These are phyloP conservation scores for Phytopythium boreale DNA, from an alignment of 352 stramenopile genomes.

Conservation along the genomic window DNA sequence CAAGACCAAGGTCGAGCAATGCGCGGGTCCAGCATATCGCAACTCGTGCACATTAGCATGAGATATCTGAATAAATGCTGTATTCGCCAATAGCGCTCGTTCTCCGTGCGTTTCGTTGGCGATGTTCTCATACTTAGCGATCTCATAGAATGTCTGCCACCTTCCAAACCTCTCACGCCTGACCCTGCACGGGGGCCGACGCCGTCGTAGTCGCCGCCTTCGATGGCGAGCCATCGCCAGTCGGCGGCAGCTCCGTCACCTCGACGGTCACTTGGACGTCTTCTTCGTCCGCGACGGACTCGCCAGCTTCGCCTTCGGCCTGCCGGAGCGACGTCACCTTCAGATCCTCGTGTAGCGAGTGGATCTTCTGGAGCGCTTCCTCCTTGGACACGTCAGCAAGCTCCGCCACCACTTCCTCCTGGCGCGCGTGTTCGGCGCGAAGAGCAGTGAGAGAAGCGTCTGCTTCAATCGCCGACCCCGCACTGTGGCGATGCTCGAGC, in stretches of 20 bases:
- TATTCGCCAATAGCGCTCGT: not conserved
- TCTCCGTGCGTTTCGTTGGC: not conserved
- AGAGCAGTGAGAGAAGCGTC: conserved; percentile 10
- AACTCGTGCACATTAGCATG: not conserved
- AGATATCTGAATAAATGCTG: not conserved
- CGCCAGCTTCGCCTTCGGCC: not conserved
- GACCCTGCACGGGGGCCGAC: not conserved
- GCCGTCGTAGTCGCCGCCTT: not conserved
- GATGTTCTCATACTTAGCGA: not conserved
- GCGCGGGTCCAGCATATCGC: too few relatives aligned
- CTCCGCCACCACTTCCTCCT: conserved; percentile 16
- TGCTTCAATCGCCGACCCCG: conserved; percentile 11
- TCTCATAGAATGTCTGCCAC: not conserved
- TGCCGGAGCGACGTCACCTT: conserved; percentile 1
- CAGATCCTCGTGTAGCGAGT: conserved; percentile 23
- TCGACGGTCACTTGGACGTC: conserved; percentile 6
- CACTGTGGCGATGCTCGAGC: conserved; percentile 14
- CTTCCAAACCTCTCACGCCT: conserved; percentile 1
- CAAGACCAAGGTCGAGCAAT: too few relatives aligned
- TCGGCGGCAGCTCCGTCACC: not conserved
- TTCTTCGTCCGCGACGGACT: not conserved
- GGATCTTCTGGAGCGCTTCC: conserved; percentile 38
- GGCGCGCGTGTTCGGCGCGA: conserved; percentile 18
- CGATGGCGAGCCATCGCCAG: not conserved
- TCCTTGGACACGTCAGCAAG: conserved; percentile 23